Percentiles rank a stretch among this genome's conserved stretches.
phyloP scores from a whole-genome alignment of 129 eudicot genomes.

The Glebionis coronaria region DNA sequence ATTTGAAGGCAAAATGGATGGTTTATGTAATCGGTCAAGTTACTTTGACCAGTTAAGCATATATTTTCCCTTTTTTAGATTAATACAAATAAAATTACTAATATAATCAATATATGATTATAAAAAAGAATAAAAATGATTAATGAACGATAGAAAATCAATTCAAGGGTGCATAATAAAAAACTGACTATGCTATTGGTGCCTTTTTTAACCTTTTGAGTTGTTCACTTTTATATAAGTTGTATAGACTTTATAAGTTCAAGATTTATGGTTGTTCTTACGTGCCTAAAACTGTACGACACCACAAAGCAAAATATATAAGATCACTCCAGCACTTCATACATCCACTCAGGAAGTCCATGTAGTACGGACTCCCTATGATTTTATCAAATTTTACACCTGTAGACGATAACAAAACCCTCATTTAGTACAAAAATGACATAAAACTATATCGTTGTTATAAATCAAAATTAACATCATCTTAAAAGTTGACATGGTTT shows the following conservation, averaged over 20 bases:
- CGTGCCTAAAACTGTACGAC: slow-evolving; percentile 33
- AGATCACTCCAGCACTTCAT: slow-evolving; percentile 29
- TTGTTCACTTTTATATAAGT: not conserved
- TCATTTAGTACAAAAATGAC: not conserved
- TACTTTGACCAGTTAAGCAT: not conserved
- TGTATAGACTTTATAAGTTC: not conserved
- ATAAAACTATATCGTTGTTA: not conserved
- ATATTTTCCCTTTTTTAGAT: too few relatives aligned
- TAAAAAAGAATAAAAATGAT: not conserved
- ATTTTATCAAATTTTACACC: slow-evolving; percentile 26
- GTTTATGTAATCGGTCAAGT: not conserved
- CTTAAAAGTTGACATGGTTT: slow-evolving; percentile 19
- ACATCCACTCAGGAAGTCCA: slow-evolving; percentile 33
- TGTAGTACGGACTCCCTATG: slow-evolving; percentile 32
- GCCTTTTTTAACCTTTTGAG: not conserved
- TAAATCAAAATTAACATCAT: not conserved
- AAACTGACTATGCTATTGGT: too few relatives aligned
- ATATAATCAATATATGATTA: not conserved
- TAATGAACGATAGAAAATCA: not conserved
- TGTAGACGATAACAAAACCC: not conserved
- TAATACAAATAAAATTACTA: not conserved
- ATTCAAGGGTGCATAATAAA: too few relatives aligned
- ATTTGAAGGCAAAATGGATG: too few relatives aligned
- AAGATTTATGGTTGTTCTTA: not conserved
- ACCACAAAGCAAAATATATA: slow-evolving; percentile 30